These are phyloP conservation scores for Salvia miltiorrhiza DNA, from an alignment of 257 asterid genomes.

Conservation along the genomic window DNA sequence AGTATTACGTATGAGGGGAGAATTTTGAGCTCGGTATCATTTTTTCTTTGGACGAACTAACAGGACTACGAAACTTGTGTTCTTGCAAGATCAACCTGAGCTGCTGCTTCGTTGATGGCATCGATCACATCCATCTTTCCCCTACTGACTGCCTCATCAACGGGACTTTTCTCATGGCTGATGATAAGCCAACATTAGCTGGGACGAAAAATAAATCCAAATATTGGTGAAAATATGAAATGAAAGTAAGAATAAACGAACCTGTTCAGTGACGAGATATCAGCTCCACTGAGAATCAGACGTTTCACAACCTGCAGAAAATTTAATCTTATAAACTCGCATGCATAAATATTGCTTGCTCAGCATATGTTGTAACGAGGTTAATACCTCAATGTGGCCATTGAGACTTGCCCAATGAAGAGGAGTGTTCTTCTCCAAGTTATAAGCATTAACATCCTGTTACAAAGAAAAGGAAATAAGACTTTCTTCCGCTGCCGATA, in stretches of 20 bases:
- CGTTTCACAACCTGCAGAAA: slow-evolving; percentile 61
- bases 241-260: slow-evolving; percentile 10
- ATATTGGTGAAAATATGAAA: not conserved
- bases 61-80: slow-evolving; percentile 41
- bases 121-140: slow-evolving; percentile 70
- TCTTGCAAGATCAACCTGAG: slow-evolving; percentile 61
- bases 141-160: slow-evolving; percentile 72
- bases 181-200: slow-evolving; percentile 9
- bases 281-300: slow-evolving; percentile 81
- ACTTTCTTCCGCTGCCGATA: not conserved
- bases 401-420: slow-evolving; percentile 98
- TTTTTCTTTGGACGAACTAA: not conserved
- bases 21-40: not conserved
- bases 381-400: slow-evolving; percentile 74
- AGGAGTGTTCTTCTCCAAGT: slow-evolving; percentile 78
- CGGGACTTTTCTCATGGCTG: slow-evolving; percentile 88
- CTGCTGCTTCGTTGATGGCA: slow-evolving; percentile 66
- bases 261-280: slow-evolving; percentile 68
- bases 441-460: slow-evolving; percentile 84
- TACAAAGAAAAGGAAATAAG: not conserved
- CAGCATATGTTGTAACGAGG: not conserved
- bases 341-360: not conserved
- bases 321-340: not conserved
- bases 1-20: not conserved
- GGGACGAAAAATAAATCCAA: not conserved